Percentiles rank a stretch among this genome's conserved stretches.
Evolutionary conservation across 1,284 basidiomycete species (phyloP).

Genomic region (Ustilago sp.): DNA sequence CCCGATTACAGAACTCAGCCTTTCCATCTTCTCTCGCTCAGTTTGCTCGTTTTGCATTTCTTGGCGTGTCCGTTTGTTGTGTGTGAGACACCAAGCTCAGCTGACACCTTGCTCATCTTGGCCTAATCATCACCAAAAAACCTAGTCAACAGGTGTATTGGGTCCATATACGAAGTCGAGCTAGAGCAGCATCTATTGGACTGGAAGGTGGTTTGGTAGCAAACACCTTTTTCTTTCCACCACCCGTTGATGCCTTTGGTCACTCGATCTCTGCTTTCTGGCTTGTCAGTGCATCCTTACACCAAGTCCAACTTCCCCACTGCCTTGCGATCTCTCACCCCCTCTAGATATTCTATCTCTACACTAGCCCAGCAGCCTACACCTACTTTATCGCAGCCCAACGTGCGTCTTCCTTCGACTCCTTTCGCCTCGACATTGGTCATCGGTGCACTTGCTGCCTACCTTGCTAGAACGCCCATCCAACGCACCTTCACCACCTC

Average conservation of each 20-base stretch:
- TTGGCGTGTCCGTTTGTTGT: slow-evolving; percentile 1
- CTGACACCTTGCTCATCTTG: too few species aligned
- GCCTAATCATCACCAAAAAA: neutral
- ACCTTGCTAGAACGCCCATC: slow-evolving; percentile 3
- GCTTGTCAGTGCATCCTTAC: slow-evolving; percentile 30
- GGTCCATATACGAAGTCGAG: neutral
- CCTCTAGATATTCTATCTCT: slow-evolving; percentile 12
- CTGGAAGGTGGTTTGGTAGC: slow-evolving; percentile 4
- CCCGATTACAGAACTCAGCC: slow-evolving; percentile 31
- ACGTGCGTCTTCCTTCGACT: slow-evolving; percentile 12
- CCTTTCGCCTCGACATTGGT: slow-evolving; percentile 21
- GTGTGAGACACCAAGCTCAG: slow-evolving; percentile 1
- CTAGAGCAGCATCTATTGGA: neutral
- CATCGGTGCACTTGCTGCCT: slow-evolving; percentile 17
- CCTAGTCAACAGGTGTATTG: neutral
- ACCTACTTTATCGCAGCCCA: neutral
- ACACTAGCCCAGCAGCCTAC: neutral
- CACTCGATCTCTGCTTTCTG: slow-evolving; percentile 19
- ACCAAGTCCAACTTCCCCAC: slow-evolving; percentile 16
- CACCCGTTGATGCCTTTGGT: slow-evolving; percentile 37
- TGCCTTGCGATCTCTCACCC: slow-evolving; percentile 10
- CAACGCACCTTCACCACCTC: slow-evolving; percentile 28
- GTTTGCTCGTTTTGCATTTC: slow-evolving; percentile 16
- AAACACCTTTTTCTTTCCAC: neutral
- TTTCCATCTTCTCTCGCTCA: slow-evolving; percentile 4